Percentiles rank a stretch among this genome's conserved stretches.
phyloP scores from a whole-genome alignment of 805 yeast species.

The Candida adriatica region DNA sequence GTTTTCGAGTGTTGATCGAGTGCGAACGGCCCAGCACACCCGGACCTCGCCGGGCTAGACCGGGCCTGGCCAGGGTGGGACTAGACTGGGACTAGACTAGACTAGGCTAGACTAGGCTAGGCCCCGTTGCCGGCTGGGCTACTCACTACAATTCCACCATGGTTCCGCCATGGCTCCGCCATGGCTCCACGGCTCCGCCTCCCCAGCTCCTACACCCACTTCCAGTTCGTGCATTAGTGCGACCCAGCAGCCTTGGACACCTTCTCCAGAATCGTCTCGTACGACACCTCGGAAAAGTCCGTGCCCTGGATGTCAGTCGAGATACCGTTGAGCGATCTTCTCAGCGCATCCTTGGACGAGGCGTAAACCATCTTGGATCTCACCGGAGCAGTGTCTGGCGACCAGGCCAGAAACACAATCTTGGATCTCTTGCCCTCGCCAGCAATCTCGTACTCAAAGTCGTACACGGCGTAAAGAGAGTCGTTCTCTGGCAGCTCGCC shows the following conservation, averaged over 20 bases:
- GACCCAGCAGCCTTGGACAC: slow-evolving; percentile 46
- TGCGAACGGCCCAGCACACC: too few relatives aligned
- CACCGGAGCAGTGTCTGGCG: slow-evolving; percentile 95
- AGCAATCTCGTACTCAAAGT: slow-evolving; percentile 87
- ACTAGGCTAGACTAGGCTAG: too few relatives aligned
- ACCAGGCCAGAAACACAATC: slow-evolving; percentile 76
- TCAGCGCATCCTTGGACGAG: slow-evolving; percentile 94
- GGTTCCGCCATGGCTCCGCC: too few relatives aligned
- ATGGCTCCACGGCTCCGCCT: too few relatives aligned
- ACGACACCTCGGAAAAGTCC: slow-evolving; percentile 93
- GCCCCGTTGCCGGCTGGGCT: too few relatives aligned
- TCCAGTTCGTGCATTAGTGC: too few relatives aligned
- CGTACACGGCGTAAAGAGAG: slow-evolving; percentile 94
- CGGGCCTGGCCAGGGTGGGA: too few relatives aligned
- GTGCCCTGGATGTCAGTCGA: slow-evolving; percentile 96
- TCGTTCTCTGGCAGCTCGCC: slow-evolving; percentile 91
- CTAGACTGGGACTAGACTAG: too few relatives aligned
- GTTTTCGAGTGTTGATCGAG: too few relatives aligned
- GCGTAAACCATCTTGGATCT: slow-evolving; percentile 98
- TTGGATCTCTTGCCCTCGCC: slow-evolving; percentile 93
- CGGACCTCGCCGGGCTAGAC: too few relatives aligned
- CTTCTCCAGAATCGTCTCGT: slow-evolving; percentile 84
- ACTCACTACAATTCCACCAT: too few relatives aligned
- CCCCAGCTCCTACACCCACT: too few relatives aligned
- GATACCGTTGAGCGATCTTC: slow-evolving; percentile 95